Conservation (phyloP, 2,329 filamentous ascomycete species). For the Talaromyces atroroseus region DNA sequence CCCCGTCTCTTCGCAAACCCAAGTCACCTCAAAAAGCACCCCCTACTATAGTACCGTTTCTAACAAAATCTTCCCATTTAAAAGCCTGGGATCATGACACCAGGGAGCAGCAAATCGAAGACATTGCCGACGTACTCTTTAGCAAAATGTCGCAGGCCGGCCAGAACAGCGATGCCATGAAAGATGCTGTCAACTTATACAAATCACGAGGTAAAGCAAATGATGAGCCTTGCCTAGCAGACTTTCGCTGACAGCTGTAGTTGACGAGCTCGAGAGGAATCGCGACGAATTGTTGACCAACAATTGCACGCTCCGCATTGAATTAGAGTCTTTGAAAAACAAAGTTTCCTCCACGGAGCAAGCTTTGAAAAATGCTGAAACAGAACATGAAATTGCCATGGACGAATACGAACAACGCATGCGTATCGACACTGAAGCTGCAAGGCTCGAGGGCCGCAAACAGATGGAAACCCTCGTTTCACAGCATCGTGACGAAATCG, state of each 20-base stretch:
- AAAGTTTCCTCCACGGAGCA: conserved; percentile 47
- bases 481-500: conserved; percentile 63
- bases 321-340: conserved; percentile 59
- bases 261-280: conserved; percentile 53
- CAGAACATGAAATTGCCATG: conserved; percentile 47
- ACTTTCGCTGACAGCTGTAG: conserved; percentile 28
- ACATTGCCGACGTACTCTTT: conserved; percentile 65
- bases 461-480: conserved; percentile 56
- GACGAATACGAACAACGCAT: conserved; percentile 51
- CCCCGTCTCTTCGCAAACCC: conserved; percentile 30
- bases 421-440: conserved; percentile 38
- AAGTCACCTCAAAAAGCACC: conserved; percentile 27
- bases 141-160: conserved; percentile 66
- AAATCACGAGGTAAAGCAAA: conserved; percentile 61
- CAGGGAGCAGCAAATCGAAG: conserved; percentile 70
- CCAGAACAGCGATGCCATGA: conserved; percentile 62
- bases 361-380: conserved; percentile 48
- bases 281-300: conserved; percentile 46
- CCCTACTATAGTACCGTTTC: conserved; percentile 47
- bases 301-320: conserved; percentile 57
- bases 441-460: conserved; percentile 40
- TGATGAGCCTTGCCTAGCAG: neutral
- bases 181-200: conserved; percentile 67
- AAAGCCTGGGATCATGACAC: conserved; percentile 76
- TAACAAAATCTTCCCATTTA: conserved; percentile 70